Conservation (phyloP, 768 basidiomycete species). For the Tricholoma matsutake region DNA sequence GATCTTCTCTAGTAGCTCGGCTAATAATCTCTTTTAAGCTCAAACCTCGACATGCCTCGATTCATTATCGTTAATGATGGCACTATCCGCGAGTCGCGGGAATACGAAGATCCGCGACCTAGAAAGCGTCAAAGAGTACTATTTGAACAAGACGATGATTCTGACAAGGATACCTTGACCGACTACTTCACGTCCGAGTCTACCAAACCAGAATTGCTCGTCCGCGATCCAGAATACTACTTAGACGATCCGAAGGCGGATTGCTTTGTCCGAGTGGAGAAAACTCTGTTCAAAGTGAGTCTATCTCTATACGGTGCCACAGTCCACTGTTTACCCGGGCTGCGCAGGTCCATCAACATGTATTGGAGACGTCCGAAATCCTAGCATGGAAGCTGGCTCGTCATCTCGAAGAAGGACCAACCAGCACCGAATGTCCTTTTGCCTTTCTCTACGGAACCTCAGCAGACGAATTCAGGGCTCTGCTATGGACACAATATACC, state of each 20-base stretch:
- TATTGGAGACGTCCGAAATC: neutral
- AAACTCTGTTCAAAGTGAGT: slow-evolving; percentile 48
- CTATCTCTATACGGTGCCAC: neutral
- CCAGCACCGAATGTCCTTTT: slow-evolving; percentile 36
- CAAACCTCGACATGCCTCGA: slow-evolving; percentile 4
- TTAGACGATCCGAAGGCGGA: slow-evolving; percentile 33
- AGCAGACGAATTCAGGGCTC: slow-evolving; percentile 46
- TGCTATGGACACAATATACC: slow-evolving; percentile 52
- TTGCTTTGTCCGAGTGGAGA: slow-evolving; percentile 41
- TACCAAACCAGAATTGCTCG: slow-evolving; percentile 8
- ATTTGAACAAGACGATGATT: slow-evolving; percentile 22
- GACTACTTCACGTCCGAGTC: too few relatives aligned
- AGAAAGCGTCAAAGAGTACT: slow-evolving; percentile 25
- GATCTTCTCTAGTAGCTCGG: neutral
- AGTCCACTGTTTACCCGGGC: too few relatives aligned
- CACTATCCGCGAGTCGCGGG: slow-evolving; percentile 31
- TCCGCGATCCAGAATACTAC: slow-evolving; percentile 37
- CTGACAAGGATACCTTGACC: slow-evolving; percentile 11
- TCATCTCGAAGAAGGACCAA: slow-evolving; percentile 8
- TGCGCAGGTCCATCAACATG: neutral
- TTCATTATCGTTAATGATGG: slow-evolving; percentile 31
- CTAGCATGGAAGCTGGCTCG: slow-evolving; percentile 5
- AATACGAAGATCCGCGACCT: slow-evolving; percentile 23
- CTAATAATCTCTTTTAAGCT: neutral
- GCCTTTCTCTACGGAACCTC: slow-evolving; percentile 19